Percentiles rank a stretch among this genome's conserved stretches.
Evolutionary conservation across 129 eudicot species (phyloP).

Genomic region (Flaveria trinervia): DNA sequence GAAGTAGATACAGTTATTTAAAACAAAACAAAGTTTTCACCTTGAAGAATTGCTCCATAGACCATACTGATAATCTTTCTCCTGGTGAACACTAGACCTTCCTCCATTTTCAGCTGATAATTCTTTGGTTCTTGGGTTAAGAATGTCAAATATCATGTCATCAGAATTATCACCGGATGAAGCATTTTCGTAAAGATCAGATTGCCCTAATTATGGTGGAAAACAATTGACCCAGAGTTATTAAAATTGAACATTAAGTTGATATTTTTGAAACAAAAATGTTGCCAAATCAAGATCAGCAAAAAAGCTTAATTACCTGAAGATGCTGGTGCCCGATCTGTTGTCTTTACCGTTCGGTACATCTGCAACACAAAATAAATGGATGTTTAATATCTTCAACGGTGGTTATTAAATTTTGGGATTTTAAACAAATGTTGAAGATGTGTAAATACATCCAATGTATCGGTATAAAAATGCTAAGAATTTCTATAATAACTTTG

Average conservation of each 20-base stretch:
- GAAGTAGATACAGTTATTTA: constrained; percentile 1
- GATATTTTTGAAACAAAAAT: not conserved
- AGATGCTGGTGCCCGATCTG: constrained; percentile 88
- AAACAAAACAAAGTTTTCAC: constrained; percentile 35
- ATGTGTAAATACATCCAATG: not conserved
- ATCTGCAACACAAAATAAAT: constrained; percentile 52
- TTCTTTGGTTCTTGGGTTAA: constrained; percentile 53
- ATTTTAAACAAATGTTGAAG: not conserved
- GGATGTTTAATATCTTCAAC: not conserved
- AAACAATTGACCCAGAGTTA: not conserved
- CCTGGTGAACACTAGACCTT: constrained; percentile 48
- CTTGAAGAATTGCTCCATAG: constrained; percentile 98
- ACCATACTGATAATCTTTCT: constrained; percentile 47
- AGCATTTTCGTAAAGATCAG: constrained; percentile 75
- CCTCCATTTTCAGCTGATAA: constrained; percentile 47
- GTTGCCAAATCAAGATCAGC: not conserved
- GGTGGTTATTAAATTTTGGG: not conserved
- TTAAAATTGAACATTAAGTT: not conserved
- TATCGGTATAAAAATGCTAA: no score
- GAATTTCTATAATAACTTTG: no score
- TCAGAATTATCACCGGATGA: constrained; percentile 95
- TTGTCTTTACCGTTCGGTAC: constrained; percentile 95
- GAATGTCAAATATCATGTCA: constrained; percentile 61
- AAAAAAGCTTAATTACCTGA: constrained; percentile 52
- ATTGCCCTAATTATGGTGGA: constrained; percentile 49